These are phyloP conservation scores for Gaeumannomyces sp. DNA, from an alignment of 2,329 filamentous ascomycete species.

Conservation along the genomic window DNA sequence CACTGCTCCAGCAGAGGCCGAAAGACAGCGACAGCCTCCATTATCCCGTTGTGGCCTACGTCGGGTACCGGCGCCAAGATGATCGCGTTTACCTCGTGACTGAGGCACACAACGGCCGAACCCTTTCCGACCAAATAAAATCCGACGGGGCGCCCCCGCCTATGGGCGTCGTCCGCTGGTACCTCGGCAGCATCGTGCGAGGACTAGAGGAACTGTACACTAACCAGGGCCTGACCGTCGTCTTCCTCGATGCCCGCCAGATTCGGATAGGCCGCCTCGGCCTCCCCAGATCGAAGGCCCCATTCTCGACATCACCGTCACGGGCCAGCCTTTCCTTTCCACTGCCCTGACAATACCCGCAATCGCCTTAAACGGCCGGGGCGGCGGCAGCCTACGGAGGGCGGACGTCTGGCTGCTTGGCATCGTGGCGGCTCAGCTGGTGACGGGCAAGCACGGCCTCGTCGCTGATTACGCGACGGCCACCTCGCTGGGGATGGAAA, in stretches of 20 bases:
- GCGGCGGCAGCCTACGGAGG: background rate
- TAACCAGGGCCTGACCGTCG: background rate
- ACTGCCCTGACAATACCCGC: background rate
- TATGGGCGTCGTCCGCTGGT: too few species aligned
- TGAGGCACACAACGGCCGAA: too few species aligned
- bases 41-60: too few species aligned
- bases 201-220: background rate
- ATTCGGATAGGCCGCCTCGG: too few species aligned
- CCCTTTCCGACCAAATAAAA: too few species aligned
- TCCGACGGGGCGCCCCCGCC: too few species aligned
- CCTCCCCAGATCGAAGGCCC: background rate
- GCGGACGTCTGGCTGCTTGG: conserved; percentile 2
- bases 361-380: background rate
- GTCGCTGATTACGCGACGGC: background rate
- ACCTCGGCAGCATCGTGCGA: too few species aligned
- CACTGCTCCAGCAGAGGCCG: too few species aligned
- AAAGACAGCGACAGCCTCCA: too few species aligned
- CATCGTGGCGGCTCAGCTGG: background rate
- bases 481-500: background rate
- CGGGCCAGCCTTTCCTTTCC: background rate
- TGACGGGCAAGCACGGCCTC: background rate
- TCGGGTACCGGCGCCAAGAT: too few species aligned
- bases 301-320: background rate
- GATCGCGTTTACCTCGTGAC: too few species aligned
- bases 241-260: background rate